Evolutionary conservation across 306 rosid genomes (phyloP).

Genomic region (Prunus mira): DNA sequence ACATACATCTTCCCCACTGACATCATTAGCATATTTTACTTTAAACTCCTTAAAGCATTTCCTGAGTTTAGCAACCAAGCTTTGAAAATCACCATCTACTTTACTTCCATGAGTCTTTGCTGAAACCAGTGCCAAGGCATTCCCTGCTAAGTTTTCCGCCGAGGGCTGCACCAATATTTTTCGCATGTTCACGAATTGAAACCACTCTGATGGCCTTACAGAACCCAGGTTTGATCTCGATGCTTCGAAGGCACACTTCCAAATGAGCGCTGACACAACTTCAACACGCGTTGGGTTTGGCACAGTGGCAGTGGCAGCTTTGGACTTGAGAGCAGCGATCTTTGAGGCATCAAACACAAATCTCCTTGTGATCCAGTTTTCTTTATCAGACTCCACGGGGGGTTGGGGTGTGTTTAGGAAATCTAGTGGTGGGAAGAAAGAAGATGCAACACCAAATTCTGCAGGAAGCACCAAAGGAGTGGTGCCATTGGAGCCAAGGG

Average conservation of each 20-base stretch:
- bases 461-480: too few relatives aligned
- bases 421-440: too few relatives aligned
- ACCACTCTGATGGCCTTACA: constrained; percentile 19
- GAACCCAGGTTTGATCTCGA: background rate
- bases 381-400: background rate
- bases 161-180: constrained; percentile 20
- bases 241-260: constrained; percentile 38
- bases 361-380: constrained; percentile 23
- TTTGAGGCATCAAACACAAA: constrained; percentile 23
- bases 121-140: constrained; percentile 25
- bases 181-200: constrained; percentile 33
- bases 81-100: background rate
- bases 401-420: too few relatives aligned
- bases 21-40: background rate
- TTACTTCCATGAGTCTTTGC: background rate
- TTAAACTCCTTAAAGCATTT: background rate
- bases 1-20: background rate
- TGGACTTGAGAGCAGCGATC: too few relatives aligned
- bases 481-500: too few relatives aligned
- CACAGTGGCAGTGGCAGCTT: too few relatives aligned
- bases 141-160: constrained; percentile 31
- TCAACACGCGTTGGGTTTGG: too few relatives aligned
- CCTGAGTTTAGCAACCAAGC: background rate
- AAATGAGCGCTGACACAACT: constrained; percentile 22
- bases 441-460: too few relatives aligned